These are phyloP conservation scores for Cornus florida DNA, from an alignment of 148 eudicot genomes.

Conservation along the genomic window DNA sequence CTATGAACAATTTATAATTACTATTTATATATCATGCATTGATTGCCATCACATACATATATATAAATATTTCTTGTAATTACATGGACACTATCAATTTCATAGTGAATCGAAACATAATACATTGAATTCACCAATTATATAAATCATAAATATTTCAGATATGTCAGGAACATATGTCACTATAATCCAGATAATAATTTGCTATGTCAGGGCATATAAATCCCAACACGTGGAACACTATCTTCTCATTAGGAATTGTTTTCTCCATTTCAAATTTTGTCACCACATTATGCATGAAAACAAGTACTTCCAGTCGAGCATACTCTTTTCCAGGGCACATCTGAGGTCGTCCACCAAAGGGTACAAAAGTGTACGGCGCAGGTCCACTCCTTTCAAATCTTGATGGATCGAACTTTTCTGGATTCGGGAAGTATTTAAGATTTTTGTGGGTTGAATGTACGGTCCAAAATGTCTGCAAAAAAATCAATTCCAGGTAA, in stretches of 20 bases:
- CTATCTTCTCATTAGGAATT: constrained; percentile 23
- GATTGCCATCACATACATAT: no score
- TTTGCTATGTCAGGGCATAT: no score
- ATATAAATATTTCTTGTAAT: no score
- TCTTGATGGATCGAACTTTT: constrained; percentile 35
- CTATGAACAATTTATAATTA: no score
- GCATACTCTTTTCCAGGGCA: constrained; percentile 13
- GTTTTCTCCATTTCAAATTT: constrained; percentile 16
- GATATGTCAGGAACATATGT: no score
- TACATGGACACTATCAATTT: no score
- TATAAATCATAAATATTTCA: no score
- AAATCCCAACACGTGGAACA: neutral
- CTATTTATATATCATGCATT: no score
- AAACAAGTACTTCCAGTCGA: constrained; percentile 18
- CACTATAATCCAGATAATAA: no score
- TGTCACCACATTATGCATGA: constrained; percentile 2
- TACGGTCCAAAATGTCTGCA: constrained; percentile 22
- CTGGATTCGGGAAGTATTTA: constrained; percentile 28
- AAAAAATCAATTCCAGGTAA: no score
- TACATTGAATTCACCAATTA: no score
- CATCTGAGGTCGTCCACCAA: constrained; percentile 31
- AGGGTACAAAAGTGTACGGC: constrained; percentile 32
- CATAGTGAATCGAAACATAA: no score
- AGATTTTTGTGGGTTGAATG: constrained; percentile 23
- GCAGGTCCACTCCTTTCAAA: constrained; percentile 35